Base-by-base conservation (phyloP, 306 rosid species). In the Notholithocarpus densiflorus region DNA sequence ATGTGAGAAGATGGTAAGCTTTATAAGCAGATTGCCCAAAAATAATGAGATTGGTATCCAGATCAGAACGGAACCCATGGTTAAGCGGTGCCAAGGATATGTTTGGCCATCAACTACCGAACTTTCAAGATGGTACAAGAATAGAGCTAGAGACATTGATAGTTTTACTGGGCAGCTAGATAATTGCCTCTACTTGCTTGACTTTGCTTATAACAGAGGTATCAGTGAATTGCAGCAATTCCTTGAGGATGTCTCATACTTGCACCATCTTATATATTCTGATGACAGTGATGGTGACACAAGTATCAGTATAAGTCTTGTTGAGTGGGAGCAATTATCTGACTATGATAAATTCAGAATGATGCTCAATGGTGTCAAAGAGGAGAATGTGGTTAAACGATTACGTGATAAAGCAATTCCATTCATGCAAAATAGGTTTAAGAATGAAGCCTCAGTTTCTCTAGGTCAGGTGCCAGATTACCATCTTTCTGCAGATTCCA, bases 301-400 rank as follows among this genome's bases (percentile, higher is more conserved):
- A 20, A 60, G 80, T 83, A 78, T 79, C 86, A 74, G 40, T 66
- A 79, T 88, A 87, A 86, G 86, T 89, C 95, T 95, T 85, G 90
- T 72, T 73, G 32, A 10, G 60, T 95, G 99, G 99, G 94, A 85
- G 78, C 86, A 88, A 56, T 77, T 91, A 82, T 84, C 98, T 32
- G 87, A 87, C 77, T 93, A 89, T 83, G 94, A 93, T 65, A 95
- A 91, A 77, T 95, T 95, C 75, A 88, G 86, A 87, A 80, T 86
- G 88, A 93, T 95, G 93, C 97, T 95, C 11, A 93, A 90, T 82
- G 98, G 91, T 84, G 92, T 89, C 71, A 91, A 84, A 66, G 92
- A 89, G 79, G 94, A 91, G 83, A 91, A 85, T 84, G 84, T 91
- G 68, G 73, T 83, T 66, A 83, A 80, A 76, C 90, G 89, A 82